These are phyloP conservation scores for Xylaria castorea DNA, from an alignment of 495 filamentous ascomycete species.

Conservation along the genomic window DNA sequence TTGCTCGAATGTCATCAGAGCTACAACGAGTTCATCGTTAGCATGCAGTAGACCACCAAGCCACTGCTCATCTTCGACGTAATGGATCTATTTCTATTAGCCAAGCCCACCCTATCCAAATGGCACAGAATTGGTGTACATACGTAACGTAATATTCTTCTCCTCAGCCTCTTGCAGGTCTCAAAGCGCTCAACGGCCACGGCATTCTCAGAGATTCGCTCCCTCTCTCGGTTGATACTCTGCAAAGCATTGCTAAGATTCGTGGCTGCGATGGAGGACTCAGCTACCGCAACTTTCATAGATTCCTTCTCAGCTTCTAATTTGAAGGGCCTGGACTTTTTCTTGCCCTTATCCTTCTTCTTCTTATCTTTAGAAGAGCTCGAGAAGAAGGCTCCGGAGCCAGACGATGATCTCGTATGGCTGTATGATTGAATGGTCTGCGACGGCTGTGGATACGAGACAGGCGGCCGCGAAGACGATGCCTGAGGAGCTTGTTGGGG, in stretches of 20 bases:
- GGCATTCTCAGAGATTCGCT: constrained; percentile 84
- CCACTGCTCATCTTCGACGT: constrained; percentile 82
- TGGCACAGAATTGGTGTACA: constrained; percentile 26
- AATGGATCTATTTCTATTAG: constrained; percentile 65
- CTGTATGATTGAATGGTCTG: constrained; percentile 45
- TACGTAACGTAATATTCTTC: constrained; percentile 85
- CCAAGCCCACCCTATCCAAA: background rate
- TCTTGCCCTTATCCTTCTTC: constrained; percentile 57
- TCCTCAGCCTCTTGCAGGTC: constrained; percentile 80
- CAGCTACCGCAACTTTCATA: constrained; percentile 82
- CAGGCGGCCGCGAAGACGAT: constrained; percentile 43
- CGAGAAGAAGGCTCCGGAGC: constrained; percentile 39
- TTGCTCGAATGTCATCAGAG: constrained; percentile 92
- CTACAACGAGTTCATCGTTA: constrained; percentile 86
- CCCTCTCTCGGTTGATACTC: constrained; percentile 86
- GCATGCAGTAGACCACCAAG: constrained; percentile 80
- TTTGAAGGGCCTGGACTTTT: constrained; percentile 69
- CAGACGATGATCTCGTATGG: constrained; percentile 39
- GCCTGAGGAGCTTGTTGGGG: constrained; percentile 31
- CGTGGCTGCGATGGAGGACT: constrained; percentile 84
- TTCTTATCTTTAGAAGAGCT: constrained; percentile 52
- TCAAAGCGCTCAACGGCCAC: constrained; percentile 81
- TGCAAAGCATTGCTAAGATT: constrained; percentile 90
- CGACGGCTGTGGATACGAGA: constrained; percentile 40
- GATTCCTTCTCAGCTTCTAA: constrained; percentile 86